Conservation (phyloP, 352 stramenopile genomes). For the Pythium brassicae region DNA sequence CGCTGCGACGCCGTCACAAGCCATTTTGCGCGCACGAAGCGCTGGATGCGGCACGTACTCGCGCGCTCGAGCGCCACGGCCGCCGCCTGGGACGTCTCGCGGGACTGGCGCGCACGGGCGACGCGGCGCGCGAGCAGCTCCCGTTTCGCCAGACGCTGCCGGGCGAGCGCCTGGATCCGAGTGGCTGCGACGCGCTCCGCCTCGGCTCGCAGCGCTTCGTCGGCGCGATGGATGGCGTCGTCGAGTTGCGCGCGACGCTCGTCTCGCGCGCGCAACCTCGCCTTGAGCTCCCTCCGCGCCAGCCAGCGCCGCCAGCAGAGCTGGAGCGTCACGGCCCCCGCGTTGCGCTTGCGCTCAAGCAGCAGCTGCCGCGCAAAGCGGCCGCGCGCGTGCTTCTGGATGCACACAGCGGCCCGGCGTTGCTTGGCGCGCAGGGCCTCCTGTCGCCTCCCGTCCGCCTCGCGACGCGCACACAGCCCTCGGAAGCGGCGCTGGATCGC, state of each 20-base stretch:
- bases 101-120: conserved; percentile 12
- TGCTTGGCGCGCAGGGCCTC: conserved; percentile 14
- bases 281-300: conserved; percentile 14
- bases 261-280: conserved; percentile 9
- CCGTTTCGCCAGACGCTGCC: conserved; percentile 15
- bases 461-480: conserved; percentile 15
- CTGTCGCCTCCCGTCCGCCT: conserved; percentile 12
- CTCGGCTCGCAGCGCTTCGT: conserved; percentile 18
- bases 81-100: conserved; percentile 9
- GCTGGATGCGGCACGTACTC: conserved; percentile 36
- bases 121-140: conserved; percentile 19
- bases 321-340: conserved; percentile 25
- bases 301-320: conserved; percentile 25
- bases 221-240: background rate
- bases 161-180: conserved; percentile 25
- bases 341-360: conserved; percentile 9
- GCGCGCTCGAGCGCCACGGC: conserved; percentile 15
- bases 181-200: conserved; percentile 21
- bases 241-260: conserved; percentile 13
- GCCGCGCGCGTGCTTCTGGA: conserved; percentile 36
- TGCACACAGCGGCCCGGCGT: conserved; percentile 20
- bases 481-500: conserved; percentile 35
- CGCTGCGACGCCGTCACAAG: conserved; percentile 2
- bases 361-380: conserved; percentile 20
- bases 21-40: conserved; percentile 24